Evolutionary conservation across 2,329 filamentous ascomycete species (phyloP).

Genomic region (Alternaria rosae): DNA sequence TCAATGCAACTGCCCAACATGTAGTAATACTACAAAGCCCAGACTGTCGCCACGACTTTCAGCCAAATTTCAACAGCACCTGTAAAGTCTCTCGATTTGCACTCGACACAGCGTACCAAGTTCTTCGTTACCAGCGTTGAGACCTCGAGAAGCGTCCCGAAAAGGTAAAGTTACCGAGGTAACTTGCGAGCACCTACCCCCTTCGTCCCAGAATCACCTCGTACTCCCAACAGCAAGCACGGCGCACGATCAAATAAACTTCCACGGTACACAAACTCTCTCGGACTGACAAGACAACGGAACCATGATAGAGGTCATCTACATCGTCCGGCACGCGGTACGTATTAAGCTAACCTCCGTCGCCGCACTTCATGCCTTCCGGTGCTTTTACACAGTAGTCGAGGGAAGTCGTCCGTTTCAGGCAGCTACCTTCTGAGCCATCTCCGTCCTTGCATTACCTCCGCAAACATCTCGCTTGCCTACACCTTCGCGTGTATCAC

Average conservation of each 20-base stretch:
- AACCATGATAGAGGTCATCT: constrained; percentile 56
- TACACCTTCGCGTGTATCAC: constrained; percentile 10
- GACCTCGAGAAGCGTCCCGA: not conserved
- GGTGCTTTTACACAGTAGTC: constrained; percentile 13
- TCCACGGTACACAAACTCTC: not conserved
- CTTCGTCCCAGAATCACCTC: constrained; percentile 4
- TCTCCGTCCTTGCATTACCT: constrained; percentile 17
- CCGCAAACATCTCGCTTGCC: constrained; percentile 3
- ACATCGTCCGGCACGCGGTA: constrained; percentile 60
- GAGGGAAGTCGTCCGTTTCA: constrained; percentile 17
- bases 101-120: not conserved
- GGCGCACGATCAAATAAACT: constrained; percentile 10
- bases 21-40: not conserved
- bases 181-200: not conserved
- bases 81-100: not conserved
- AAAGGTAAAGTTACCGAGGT: constrained; percentile 23
- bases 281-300: not conserved
- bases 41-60: not conserved
- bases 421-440: constrained; percentile 5
- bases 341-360: constrained; percentile 40
- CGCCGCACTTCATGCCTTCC: constrained; percentile 10
- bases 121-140: not conserved
- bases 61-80: not conserved
- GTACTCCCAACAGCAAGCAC: constrained; percentile 18
- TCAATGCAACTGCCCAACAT: not conserved